These are phyloP conservation scores for Dothistroma septosporum DNA, from an alignment of 2,329 filamentous ascomycete genomes.

Conservation along the genomic window DNA sequence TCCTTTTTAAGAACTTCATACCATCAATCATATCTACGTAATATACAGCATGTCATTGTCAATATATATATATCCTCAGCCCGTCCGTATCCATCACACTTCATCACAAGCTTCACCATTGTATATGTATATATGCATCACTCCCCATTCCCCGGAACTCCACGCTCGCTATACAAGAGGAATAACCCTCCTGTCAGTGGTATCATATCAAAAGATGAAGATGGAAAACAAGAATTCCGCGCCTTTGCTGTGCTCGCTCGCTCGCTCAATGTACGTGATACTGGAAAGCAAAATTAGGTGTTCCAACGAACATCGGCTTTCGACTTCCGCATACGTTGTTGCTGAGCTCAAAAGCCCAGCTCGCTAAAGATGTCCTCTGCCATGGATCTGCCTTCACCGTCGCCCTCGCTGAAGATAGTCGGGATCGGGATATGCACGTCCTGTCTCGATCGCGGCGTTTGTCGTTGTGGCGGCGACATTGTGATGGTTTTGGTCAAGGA, in stretches of 20 bases:
- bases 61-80: too few relatives aligned
- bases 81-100: not conserved
- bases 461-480: constrained; percentile 1
- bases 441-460: not conserved
- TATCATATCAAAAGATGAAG: not conserved
- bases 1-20: too few relatives aligned
- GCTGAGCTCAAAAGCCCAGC: constrained; percentile 26
- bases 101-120: not conserved
- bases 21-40: not conserved
- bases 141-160: not conserved
- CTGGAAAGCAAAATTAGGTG: not conserved
- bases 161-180: not conserved
- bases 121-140: too few relatives aligned
- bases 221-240: not conserved
- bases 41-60: not conserved
- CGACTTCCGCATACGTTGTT: not conserved
- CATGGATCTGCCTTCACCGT: constrained; percentile 18
- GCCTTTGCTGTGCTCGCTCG: constrained; percentile 3
- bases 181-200: not conserved
- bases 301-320: not conserved
- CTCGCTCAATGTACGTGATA: constrained; percentile 5
- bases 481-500: constrained; percentile 18
- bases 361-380: constrained; percentile 31
- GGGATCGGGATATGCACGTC: not conserved
- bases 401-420: constrained; percentile 6